Conservation (phyloP, 1,284 basidiomycete genomes). For the Exobasidium cylindrosporum region DNA sequence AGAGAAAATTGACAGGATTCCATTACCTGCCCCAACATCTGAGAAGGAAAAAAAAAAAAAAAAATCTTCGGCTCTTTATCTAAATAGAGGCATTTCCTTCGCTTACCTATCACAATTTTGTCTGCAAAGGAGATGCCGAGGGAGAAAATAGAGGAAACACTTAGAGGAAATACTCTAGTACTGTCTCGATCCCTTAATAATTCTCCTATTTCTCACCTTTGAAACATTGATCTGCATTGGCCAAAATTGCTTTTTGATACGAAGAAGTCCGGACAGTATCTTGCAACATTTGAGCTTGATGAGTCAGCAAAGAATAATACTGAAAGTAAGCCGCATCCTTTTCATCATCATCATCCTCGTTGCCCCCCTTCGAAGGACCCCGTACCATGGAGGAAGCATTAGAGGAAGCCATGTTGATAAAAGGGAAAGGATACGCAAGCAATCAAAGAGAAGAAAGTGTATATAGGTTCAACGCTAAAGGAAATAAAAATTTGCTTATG, state of each 20-base stretch:
- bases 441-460: no score
- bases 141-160: no score
- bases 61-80: no score
- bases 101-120: slow-evolving; percentile 37
- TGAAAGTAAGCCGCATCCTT: slow-evolving; percentile 50
- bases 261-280: slow-evolving; percentile 46
- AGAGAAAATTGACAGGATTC: slow-evolving; percentile 60
- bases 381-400: no score
- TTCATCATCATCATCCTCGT: slow-evolving; percentile 22
- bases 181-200: no score
- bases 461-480: no score
- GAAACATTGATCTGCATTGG: slow-evolving; percentile 33
- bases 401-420: no score
- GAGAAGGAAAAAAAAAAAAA: background rate
- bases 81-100: no score
- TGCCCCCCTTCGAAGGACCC: no score
- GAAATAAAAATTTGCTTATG: no score
- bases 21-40: slow-evolving; percentile 61
- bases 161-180: no score
- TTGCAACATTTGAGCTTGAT: slow-evolving; percentile 53
- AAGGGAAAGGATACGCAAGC: no score
- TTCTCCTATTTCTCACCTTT: slow-evolving; percentile 30
- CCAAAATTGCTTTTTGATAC: slow-evolving; percentile 47
- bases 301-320: slow-evolving; percentile 47
- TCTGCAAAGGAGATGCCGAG: background rate